A percentile compares a stretch with the other conserved stretches of the same genome.
phyloP scores from a whole-genome alignment of 805 yeast genomes.

The Vanderwaltozyma tropicalis region DNA sequence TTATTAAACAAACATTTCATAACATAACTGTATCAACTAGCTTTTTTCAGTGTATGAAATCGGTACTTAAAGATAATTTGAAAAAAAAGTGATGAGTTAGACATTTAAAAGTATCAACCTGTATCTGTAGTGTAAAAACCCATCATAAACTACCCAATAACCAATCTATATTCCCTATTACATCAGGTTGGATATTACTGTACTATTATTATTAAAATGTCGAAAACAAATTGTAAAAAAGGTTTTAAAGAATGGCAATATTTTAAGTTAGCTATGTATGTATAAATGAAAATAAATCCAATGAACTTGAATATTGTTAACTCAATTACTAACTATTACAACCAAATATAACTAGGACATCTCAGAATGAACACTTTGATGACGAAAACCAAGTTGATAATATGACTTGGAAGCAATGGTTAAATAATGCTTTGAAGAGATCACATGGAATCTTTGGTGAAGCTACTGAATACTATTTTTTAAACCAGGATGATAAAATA shows the following conservation, averaged over 20 bases:
- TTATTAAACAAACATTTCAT: too few relatives aligned
- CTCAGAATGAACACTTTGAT: constrained; percentile 15
- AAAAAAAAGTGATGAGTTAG: too few relatives aligned
- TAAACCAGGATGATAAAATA: constrained; percentile 15
- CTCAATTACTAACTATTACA: background rate
- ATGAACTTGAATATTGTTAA: background rate
- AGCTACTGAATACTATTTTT: constrained; percentile 28
- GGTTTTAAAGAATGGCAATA: constrained; percentile 17
- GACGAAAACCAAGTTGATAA: constrained; percentile 20
- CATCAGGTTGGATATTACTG: too few relatives aligned
- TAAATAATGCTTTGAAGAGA: constrained; percentile 27
- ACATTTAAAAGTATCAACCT: too few relatives aligned
- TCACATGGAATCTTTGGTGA: constrained; percentile 35
- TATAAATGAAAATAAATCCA: constrained; percentile 1
- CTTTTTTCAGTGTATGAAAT: too few relatives aligned
- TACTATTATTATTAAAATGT: background rate
- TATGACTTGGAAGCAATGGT: constrained; percentile 33
- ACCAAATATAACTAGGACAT: constrained; percentile 9
- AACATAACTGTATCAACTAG: too few relatives aligned
- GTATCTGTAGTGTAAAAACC: too few relatives aligned
- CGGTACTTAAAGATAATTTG: too few relatives aligned
- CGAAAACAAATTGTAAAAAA: background rate
- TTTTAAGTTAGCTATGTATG: constrained; percentile 17
- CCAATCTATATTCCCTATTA: too few relatives aligned
- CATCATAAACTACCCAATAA: too few relatives aligned